phyloP scores from a whole-genome alignment of 805 yeast species.

The Sungouiella blattae region DNA sequence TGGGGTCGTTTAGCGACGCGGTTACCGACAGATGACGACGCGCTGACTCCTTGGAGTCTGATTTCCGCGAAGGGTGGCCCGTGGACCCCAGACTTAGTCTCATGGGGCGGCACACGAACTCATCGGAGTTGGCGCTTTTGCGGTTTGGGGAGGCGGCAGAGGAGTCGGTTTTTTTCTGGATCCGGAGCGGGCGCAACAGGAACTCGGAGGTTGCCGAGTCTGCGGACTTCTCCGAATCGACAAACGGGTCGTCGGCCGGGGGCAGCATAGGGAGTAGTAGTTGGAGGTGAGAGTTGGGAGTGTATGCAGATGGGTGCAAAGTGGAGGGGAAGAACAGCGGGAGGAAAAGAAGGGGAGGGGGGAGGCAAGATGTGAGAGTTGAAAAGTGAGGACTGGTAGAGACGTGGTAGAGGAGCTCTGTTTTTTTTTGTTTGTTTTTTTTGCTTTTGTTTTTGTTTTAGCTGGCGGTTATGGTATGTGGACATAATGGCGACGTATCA shows the following conservation, averaged over 20 bases:
- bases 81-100: conserved; percentile 13
- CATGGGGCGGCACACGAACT: conserved; percentile 38
- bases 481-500: too few relatives aligned
- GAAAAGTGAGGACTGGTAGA: neutral
- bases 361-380: neutral
- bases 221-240: neutral
- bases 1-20: too few relatives aligned
- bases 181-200: conserved; percentile 13
- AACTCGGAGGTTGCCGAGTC: conserved; percentile 7
- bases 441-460: too few relatives aligned
- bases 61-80: neutral
- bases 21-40: too few relatives aligned
- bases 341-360: neutral
- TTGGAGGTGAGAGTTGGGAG: neutral
- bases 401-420: too few relatives aligned
- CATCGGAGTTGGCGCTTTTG: conserved; percentile 16
- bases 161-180: conserved; percentile 9
- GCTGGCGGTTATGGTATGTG: too few relatives aligned
- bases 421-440: too few relatives aligned
- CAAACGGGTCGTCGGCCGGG: conserved; percentile 1
- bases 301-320: neutral
- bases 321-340: neutral
- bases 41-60: too few relatives aligned
- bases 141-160: neutral
- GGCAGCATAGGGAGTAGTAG: neutral